Evolutionary conservation across 345 rosid species (phyloP).

Genomic region (Schrenkiella parvula): DNA sequence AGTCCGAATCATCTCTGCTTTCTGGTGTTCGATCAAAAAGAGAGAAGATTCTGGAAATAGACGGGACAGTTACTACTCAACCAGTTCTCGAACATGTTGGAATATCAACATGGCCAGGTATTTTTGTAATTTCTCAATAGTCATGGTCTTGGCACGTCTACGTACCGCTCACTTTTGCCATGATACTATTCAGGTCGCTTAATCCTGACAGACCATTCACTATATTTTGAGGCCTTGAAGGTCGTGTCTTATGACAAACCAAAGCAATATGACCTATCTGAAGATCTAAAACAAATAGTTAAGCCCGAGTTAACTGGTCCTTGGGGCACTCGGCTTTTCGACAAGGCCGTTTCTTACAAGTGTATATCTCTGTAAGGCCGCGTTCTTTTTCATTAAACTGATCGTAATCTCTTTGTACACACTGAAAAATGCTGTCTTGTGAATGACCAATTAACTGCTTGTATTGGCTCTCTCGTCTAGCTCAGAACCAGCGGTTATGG

Average conservation of each 20-base stretch:
- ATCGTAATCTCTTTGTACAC: background rate
- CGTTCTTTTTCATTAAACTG: background rate
- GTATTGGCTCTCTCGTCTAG: slow-evolving; percentile 43
- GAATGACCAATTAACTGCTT: slow-evolving; percentile 23
- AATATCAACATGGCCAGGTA: slow-evolving; percentile 96
- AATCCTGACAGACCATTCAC: slow-evolving; percentile 81
- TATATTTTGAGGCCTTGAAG: slow-evolving; percentile 84
- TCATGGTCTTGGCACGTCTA: background rate
- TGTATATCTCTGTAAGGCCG: slow-evolving; percentile 79
- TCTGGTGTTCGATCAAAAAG: slow-evolving; percentile 60
- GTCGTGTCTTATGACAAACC: slow-evolving; percentile 91
- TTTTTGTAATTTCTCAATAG: background rate
- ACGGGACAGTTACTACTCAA: slow-evolving; percentile 91
- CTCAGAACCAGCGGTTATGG: slow-evolving; percentile 83
- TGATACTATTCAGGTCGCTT: slow-evolving; percentile 61
- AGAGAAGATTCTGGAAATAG: slow-evolving; percentile 85
- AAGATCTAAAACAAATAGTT: slow-evolving; percentile 80
- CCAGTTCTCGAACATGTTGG: slow-evolving; percentile 99
- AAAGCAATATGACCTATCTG: slow-evolving; percentile 76
- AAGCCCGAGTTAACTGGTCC: slow-evolving; percentile 96
- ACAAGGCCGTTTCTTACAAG: slow-evolving; percentile 86
- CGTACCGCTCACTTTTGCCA: slow-evolving; percentile 5
- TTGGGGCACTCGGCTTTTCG: slow-evolving; percentile 97
- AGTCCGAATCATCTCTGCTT: slow-evolving; percentile 82
- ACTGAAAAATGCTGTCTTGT: background rate